phyloP scores from a whole-genome alignment of 2,329 filamentous ascomycete species.

The Monosporascus sp. region DNA sequence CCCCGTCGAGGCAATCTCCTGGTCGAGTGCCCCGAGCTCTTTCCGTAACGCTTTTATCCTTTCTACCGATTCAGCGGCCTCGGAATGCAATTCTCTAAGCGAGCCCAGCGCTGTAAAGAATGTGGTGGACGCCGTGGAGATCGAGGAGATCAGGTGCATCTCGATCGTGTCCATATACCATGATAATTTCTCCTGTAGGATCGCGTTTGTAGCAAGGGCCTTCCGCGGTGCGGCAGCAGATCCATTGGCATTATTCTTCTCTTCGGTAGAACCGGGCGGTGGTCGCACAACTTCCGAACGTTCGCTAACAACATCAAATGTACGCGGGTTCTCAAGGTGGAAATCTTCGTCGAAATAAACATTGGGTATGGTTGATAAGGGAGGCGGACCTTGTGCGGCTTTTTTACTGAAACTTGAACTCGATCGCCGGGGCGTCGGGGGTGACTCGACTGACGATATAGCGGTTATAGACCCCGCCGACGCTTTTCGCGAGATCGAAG shows the following conservation, averaged over 20 bases:
- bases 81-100: conserved; percentile 81
- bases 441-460: conserved; percentile 43
- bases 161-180: conserved; percentile 99
- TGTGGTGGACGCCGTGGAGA: conserved; percentile 89
- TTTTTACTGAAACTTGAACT: conserved; percentile 50
- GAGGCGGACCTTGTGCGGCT: conserved; percentile 68
- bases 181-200: conserved; percentile 93
- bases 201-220: conserved; percentile 90
- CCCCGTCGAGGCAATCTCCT: conserved; percentile 80
- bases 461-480: conserved; percentile 45
- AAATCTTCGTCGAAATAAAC: conserved; percentile 97
- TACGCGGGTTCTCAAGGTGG: conserved; percentile 90
- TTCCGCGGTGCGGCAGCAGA: conserved; percentile 64
- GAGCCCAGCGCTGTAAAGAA: conserved; percentile 95
- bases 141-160: conserved; percentile 92
- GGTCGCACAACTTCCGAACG: conserved; percentile 89
- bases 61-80: conserved; percentile 85
- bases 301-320: conserved; percentile 94
- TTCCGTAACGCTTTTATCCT: conserved; percentile 76
- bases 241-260: conserved; percentile 53
- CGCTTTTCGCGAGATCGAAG: conserved; percentile 32
- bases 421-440: conserved; percentile 37
- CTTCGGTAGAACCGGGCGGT: conserved; percentile 47
- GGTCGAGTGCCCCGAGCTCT: conserved; percentile 75
- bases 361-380: conserved; percentile 82